Evolutionary conservation across 164 flowering plant genomes (phyloP), one percentile per base, ranked within the genome.

Genomic region (Dillenia turbinata): DNA sequence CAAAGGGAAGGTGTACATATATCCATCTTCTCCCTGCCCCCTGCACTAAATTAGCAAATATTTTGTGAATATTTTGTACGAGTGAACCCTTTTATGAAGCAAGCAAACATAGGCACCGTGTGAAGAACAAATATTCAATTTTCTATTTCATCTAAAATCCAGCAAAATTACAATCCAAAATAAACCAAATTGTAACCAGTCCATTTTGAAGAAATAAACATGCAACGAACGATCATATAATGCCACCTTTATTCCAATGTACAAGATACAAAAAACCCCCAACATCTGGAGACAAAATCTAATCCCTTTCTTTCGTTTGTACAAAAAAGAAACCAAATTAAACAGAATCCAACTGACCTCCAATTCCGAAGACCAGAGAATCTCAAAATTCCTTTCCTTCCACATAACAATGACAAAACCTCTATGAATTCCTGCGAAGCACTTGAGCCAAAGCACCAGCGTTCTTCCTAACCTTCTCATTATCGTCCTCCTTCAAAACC

Each of bases 401-500:
- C 50, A 53, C 26, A 49, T 24, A 52, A 57, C 56, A 19, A 11
- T 8, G 22, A 44, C 71, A 71, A 47, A 57, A 47, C 12, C 17
- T 49, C 9, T 49, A 24, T 11, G 56, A 14, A 53, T 65, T 71
- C 81, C 58, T 70, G 54, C 65, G 72, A 56, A 91, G 77, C 54
- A 78, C 66, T 66, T 79, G 83, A 78, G 87, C 65, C 83, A 92
- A 79, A 62, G 56, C 75, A 3, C 79, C 59, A 5, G 98, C 97
- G 68, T 87, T 87, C 59, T 83, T 74, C 66, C 88, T 74, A 57
- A 92, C 77, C 75, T 90, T 95, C 65, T 85, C 96, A 75, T 83
- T 85, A 59, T 92, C 99, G 68, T 88, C 92, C 46, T 81, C 91
- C 75, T 82, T 56, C 61, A 95, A 77, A 12, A 81, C 82, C 58